Evolutionary conservation across 768 basidiomycete species (phyloP).

Genomic region (Mycena crocata): DNA sequence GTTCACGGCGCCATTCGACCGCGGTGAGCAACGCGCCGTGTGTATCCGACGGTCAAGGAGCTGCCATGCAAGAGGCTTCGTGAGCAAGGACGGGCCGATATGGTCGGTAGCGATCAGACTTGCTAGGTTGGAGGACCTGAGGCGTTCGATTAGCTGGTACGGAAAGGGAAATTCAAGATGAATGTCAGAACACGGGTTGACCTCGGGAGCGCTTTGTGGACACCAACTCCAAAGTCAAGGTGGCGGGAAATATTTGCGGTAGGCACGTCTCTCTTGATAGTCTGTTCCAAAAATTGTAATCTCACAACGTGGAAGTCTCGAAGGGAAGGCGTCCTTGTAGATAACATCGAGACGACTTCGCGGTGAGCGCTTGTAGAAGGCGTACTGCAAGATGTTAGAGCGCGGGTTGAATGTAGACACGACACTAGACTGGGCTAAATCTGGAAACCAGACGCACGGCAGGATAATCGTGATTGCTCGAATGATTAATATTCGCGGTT

Average conservation of each 20-base stretch:
- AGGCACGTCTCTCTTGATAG: background rate
- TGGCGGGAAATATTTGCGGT: background rate
- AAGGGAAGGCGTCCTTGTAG: too few relatives aligned
- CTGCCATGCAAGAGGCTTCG: slow-evolving; percentile 8
- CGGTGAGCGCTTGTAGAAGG: too few relatives aligned
- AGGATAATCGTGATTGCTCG: too few relatives aligned
- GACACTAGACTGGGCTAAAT: too few relatives aligned
- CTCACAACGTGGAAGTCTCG: too few relatives aligned
- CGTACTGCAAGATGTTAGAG: too few relatives aligned
- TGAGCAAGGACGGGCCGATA: slow-evolving; percentile 13
- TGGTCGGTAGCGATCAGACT: background rate
- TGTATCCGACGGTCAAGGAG: background rate
- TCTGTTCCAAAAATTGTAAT: background rate
- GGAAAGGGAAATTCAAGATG: background rate
- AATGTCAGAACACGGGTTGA: background rate
- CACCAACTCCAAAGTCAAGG: background rate
- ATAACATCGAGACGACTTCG: too few relatives aligned
- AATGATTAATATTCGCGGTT: too few relatives aligned
- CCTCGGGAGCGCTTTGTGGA: background rate
- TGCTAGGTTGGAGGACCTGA: background rate
- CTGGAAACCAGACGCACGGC: too few relatives aligned
- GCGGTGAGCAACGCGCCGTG: slow-evolving; percentile 4
- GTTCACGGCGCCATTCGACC: slow-evolving; percentile 1
- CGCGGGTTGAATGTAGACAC: too few relatives aligned
- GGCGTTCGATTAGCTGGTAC: background rate